Evolutionary conservation across 2,329 filamentous ascomycete genomes (phyloP).

Genomic region (Fusarium piperis): DNA sequence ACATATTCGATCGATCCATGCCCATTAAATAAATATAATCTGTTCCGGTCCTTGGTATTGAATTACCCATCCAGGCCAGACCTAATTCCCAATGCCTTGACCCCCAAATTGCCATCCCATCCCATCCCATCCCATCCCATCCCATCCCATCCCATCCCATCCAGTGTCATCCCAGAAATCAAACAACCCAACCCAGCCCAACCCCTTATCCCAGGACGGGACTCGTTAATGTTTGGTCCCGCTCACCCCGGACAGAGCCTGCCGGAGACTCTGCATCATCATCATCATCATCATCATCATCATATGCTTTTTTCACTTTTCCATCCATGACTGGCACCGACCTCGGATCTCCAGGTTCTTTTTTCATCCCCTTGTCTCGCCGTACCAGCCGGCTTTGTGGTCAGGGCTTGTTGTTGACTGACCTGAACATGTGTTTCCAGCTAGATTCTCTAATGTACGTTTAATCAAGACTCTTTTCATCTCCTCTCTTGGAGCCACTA

Average conservation of each 20-base stretch:
- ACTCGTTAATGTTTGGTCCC: neutral
- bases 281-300: neutral
- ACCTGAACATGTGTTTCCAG: neutral
- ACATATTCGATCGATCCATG: neutral
- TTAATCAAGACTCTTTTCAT: neutral
- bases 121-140: neutral
- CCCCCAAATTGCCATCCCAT: neutral
- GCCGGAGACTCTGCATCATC: neutral
- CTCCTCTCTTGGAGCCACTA: neutral
- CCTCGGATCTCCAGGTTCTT: conserved; percentile 11
- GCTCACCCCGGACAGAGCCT: neutral
- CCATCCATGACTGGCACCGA: conserved; percentile 6
- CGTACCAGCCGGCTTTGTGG: neutral
- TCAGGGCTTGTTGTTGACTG: neutral
- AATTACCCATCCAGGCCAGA: neutral
- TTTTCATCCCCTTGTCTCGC: neutral
- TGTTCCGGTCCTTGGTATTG: neutral
- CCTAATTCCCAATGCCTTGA: neutral
- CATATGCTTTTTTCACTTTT: neutral
- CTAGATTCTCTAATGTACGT: conserved; percentile 10
- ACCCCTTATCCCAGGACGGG: neutral
- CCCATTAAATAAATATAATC: neutral
- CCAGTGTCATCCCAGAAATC: neutral
- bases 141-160: neutral
- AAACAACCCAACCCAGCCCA: neutral